Base-by-base conservation (phyloP, 2,329 filamentous ascomycete species). In the Colletotrichum eremochloae region DNA sequence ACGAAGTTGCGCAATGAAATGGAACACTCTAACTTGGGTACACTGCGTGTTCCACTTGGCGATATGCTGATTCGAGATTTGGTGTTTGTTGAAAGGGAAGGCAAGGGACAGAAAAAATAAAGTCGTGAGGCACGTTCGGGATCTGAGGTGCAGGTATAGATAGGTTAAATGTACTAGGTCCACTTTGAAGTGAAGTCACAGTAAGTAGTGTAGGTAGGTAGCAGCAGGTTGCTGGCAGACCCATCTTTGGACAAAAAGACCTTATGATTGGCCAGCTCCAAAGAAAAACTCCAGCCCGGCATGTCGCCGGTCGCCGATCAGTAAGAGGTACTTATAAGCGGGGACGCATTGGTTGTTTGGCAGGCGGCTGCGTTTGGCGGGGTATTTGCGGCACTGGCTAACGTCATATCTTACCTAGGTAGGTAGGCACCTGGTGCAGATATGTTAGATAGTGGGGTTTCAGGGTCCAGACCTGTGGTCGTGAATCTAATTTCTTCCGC, bases 161-260 rank as follows among this genome's bases (percentile, higher is more conserved):
- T 56, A n/a, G 33, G 33, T 36, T 31, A 5, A 29, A 11, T 20
- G 53, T 38, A 33, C 33, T 7, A 20, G 20, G 36, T 3, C 53
- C 53, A 38, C 20, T 56, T 8, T 40, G 55, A 40, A n/a, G 20
- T 58, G 62, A 64, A 56, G 50, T 64, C 62, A 64, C 62, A 24
- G 62, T 24, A 24, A 24, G 24, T 24, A 24, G 24, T 24, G 24
- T 24, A 24, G 24, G 24, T 24, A 24, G 24, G 24, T 24, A 55
- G 29, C 15, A 29, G 18, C 38, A 64, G 18, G 36, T 36, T 44
- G 15, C 44, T 56, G 24, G 38, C 48, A 18, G 42, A 36, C 12
- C 36, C 55, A 57, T 24, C 36, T 15, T 58, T 42, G 2, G 40
- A n/a, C 36, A 7, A 61, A 61, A 18, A 12, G 18, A 2, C 4